A percentile compares a stretch with the other conserved stretches of the same genome.
phyloP scores from a whole-genome alignment of 2,329 filamentous ascomycete genomes.

The Cladosporium oxysporum region DNA sequence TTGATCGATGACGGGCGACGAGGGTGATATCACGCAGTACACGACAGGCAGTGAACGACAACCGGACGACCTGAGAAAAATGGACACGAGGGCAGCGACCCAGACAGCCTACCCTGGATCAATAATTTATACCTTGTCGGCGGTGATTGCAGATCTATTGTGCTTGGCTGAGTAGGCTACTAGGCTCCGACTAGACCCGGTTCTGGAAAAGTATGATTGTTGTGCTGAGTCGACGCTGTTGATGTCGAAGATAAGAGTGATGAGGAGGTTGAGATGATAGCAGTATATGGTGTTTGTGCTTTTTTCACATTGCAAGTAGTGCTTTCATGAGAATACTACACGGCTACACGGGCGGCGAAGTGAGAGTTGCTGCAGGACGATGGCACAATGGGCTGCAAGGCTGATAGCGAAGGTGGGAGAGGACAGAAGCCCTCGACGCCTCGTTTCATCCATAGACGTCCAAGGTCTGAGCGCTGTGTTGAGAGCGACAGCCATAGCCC shows the following conservation, averaged over 20 bases:
- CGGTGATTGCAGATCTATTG: constrained; percentile 2
- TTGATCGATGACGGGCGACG: neutral
- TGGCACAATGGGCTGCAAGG: neutral
- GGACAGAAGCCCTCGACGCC: neutral
- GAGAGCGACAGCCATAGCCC: too few species aligned
- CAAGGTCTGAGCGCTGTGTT: neutral
- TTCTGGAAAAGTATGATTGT: neutral
- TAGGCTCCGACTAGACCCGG: neutral
- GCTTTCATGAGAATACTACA: neutral
- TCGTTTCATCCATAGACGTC: neutral
- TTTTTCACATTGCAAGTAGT: neutral
- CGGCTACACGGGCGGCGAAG: neutral
- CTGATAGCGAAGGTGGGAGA: neutral
- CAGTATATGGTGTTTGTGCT: neutral
- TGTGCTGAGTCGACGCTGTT: neutral
- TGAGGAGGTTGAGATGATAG: neutral
- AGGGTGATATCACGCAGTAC: neutral
- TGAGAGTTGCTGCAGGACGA: neutral
- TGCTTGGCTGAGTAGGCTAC: constrained; percentile 5
- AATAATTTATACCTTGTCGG: neutral
- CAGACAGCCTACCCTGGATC: neutral
- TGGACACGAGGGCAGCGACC: neutral
- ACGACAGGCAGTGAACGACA: neutral
- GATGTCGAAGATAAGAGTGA: neutral
- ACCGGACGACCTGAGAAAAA: neutral